Evolutionary conservation across 1,139 yeast species (phyloP).

Genomic region (Blastobotrys capitulatus): DNA sequence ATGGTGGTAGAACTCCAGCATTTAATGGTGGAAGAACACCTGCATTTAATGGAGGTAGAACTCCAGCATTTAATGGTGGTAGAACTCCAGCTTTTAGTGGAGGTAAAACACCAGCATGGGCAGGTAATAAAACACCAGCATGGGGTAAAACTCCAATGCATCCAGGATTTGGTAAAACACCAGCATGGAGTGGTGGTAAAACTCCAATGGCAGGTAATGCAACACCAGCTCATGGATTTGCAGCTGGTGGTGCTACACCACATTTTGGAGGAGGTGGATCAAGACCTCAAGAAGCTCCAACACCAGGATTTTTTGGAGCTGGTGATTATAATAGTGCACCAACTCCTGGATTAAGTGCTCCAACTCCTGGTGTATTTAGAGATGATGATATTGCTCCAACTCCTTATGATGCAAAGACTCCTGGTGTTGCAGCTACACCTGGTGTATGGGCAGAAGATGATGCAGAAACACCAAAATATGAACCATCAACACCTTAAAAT

Average conservation of each 20-base stretch:
- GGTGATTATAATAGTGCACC: conserved; percentile 35
- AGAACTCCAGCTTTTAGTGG: conserved; percentile 41
- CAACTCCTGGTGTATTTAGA: conserved; percentile 40
- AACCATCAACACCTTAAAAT: conserved; percentile 32
- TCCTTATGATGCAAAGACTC: conserved; percentile 39
- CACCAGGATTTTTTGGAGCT: conserved; percentile 39
- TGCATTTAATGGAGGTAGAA: conserved; percentile 40
- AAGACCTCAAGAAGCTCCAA: conserved; percentile 39
- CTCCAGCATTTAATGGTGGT: conserved; percentile 34
- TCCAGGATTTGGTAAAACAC: conserved; percentile 39
- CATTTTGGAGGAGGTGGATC: conserved; percentile 40
- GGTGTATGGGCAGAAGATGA: conserved; percentile 36
- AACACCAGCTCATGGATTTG: conserved; percentile 42
- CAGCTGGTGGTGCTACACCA: conserved; percentile 40
- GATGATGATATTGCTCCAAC: conserved; percentile 39
- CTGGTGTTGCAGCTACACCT: conserved; percentile 39
- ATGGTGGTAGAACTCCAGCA: conserved; percentile 36
- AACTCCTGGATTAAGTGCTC: conserved; percentile 43
- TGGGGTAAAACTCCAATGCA: conserved; percentile 49
- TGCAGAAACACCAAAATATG: conserved; percentile 34
- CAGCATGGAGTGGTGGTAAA: conserved; percentile 40
- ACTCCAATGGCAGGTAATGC: conserved; percentile 35
- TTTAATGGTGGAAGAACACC: conserved; percentile 39
- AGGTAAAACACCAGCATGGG: conserved; percentile 42
- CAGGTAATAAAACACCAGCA: conserved; percentile 18